Percentiles rank a stretch among this genome's conserved stretches.
phyloP scores from a whole-genome alignment of 2,329 filamentous ascomycete species.

The Acarospora socialis region DNA sequence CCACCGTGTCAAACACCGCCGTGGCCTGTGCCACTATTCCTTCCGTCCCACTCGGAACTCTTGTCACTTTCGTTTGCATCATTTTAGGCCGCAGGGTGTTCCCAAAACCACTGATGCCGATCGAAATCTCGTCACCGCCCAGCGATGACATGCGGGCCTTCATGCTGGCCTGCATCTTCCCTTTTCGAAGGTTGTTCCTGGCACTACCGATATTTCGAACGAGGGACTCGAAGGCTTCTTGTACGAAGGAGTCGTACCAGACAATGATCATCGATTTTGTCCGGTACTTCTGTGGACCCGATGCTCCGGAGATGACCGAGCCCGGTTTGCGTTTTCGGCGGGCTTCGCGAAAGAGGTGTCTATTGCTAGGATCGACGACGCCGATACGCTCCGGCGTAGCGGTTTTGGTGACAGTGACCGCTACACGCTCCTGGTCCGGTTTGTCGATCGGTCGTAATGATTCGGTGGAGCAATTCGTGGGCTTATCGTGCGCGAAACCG shows the following conservation, averaged over 20 bases:
- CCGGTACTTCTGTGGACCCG: constrained; percentile 41
- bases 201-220: constrained; percentile 70
- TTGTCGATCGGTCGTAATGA: constrained; percentile 9
- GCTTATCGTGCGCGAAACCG: constrained; percentile 5
- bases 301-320: constrained; percentile 22
- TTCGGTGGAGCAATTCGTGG: constrained; percentile 11
- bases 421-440: no score
- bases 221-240: constrained; percentile 66
- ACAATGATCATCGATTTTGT: constrained; percentile 67
- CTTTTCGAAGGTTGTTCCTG: constrained; percentile 73
- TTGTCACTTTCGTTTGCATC: neutral
- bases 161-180: constrained; percentile 47
- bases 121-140: no score
- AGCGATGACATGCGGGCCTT: constrained; percentile 17
- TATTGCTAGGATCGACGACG: no score
- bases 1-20: constrained; percentile 55
- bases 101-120: no score
- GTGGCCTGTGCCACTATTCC: constrained; percentile 49
- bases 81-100: no score
- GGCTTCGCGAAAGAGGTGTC: neutral
- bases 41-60: no score
- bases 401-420: no score
- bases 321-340: constrained; percentile 24
- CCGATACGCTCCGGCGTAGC: no score
- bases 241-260: constrained; percentile 83